Base-by-base conservation (phyloP, 2,329 filamentous ascomycete genomes). In the Chlorencoelia australis region DNA sequence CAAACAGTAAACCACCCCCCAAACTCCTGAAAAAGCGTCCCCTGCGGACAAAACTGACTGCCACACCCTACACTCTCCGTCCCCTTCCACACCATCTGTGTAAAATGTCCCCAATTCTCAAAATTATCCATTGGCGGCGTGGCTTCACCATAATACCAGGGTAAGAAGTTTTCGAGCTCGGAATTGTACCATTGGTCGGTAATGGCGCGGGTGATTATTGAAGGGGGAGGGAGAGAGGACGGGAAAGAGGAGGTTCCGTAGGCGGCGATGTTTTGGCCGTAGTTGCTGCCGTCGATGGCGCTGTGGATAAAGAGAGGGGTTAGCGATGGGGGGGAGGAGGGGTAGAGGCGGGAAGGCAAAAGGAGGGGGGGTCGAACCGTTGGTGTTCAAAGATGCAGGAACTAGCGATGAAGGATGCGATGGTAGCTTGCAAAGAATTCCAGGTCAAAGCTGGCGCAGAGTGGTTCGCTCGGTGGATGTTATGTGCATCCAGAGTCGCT, bases 241-340 rank as follows among this genome's bases (percentile, higher is more conserved):
- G 64, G 59, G n/a, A n/a, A n/a, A 33, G 64, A 61, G 16, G 59
- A 59, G 28, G 61, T 59, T 26, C 61, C 68, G 56, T 59, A 68
- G 49, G 79, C 79, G 54, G 84, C 88, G 37, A 95, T 79, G 71
- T 95, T 96, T 66, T 96, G 89, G 46, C 89, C 89, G 56, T 89
- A 91, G 21, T 71, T 67, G 32, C 74, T 75, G 27, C 65, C 67
- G 42, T 71, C 71, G 27, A 71, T 64, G 13, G 63, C 56, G 49
- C 69, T 74, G 37, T 26, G 39, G 59, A 20, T 26, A 15, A 19
- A 11, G 33, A 33, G 14, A 11, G 16, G 1, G 6, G 11, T 21
- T 19, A 5, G 32, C 6, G 17, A 16, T 15, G n/a, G 13, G 6
- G 14, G n/a, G n/a, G n/a, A n/a, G n/a, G n/a, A n/a, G n/a, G n/a